Evolutionary conservation across 2,329 filamentous ascomycete species (phyloP).

Genomic region (Chrysoporthe deuterocubensis): DNA sequence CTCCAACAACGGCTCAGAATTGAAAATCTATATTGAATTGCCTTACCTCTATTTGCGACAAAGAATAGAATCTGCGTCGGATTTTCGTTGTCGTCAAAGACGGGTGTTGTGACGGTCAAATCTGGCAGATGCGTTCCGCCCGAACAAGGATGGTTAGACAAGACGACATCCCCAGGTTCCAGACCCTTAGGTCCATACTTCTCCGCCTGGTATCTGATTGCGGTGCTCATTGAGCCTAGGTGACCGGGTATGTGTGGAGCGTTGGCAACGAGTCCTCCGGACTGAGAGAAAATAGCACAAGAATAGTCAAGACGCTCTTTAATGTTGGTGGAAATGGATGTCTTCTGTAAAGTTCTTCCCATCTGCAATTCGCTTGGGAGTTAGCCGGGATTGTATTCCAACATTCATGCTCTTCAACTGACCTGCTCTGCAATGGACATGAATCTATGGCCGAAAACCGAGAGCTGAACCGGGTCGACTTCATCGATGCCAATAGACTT

Average conservation of each 20-base stretch:
- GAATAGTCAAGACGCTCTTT: constrained; percentile 84
- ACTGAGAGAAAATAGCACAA: constrained; percentile 77
- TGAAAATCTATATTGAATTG: not conserved
- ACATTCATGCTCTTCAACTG: not conserved
- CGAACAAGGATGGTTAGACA: constrained; percentile 83
- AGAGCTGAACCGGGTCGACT: constrained; percentile 76
- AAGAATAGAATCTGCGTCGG: constrained; percentile 73
- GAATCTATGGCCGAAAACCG: constrained; percentile 80
- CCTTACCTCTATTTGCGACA: constrained; percentile 57
- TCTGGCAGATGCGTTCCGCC: constrained; percentile 84
- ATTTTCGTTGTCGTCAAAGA: constrained; percentile 67
- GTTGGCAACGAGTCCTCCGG: constrained; percentile 79
- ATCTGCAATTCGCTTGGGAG: constrained; percentile 46
- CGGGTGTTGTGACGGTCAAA: constrained; percentile 80
- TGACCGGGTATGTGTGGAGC: constrained; percentile 82
- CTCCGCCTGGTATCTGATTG: constrained; percentile 75
- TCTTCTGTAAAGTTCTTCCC: constrained; percentile 81
- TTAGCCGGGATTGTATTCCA: not conserved
- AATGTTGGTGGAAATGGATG: constrained; percentile 78
- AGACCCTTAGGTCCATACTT: constrained; percentile 73
- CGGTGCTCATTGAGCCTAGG: constrained; percentile 82
- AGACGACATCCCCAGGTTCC: constrained; percentile 78
- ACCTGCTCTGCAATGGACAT: constrained; percentile 81
- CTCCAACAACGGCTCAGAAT: not conserved
- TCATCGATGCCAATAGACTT: constrained; percentile 42